Evolutionary conservation across 2,329 filamentous ascomycete genomes (phyloP), one percentile per base, ranked within the genome.

Genomic region (Venturia carpophila): DNA sequence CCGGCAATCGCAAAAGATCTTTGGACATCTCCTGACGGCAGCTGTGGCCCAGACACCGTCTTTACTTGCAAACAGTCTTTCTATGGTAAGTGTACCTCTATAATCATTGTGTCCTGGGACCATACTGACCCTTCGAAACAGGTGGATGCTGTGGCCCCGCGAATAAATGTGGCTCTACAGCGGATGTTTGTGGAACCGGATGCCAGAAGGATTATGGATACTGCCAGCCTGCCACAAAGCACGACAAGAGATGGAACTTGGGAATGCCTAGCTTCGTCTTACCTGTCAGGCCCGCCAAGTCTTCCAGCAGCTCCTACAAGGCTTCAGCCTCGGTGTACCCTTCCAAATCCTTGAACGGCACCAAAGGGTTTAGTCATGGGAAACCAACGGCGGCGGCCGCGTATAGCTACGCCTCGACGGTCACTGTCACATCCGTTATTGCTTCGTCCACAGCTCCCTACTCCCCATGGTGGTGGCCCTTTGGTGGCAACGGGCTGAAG

Each of bases 121-220:
- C 11, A 52, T 52, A 52, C 15, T 58, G 30, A 58, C n/a, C 17
- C 30, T n/a, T 37, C 19, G 52, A 19, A 34, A 37, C 19, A 58
- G 52, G 52, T 42, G 60, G 60, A 21, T 65, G 64, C 56, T 65
- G 64, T 65, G 64, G 64, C 30, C n/a, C n/a, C 0, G 24, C 34
- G 1, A 56, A 56, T 3, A 65, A 43, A 37, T 65, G 64, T 55
- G 64, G 64, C n/a, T 61, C 64, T 17, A 61, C 64, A 2, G 55
- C 64, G 1, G 56, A 61, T 19, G 43, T 37, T 0, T 65, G 64
- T 56, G 56, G 55, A 5, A 41, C 21, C 24, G 64, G 64, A 27
- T 65, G 64, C 56, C 52, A 65, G 24, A 45, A 19, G 1, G 64
- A 52, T 21, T 65, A 45, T n/a, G 64, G 64, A 9, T 65, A 49